Base-by-base conservation (phyloP, 1,284 basidiomycete species). In the Peniophora sp. region DNA sequence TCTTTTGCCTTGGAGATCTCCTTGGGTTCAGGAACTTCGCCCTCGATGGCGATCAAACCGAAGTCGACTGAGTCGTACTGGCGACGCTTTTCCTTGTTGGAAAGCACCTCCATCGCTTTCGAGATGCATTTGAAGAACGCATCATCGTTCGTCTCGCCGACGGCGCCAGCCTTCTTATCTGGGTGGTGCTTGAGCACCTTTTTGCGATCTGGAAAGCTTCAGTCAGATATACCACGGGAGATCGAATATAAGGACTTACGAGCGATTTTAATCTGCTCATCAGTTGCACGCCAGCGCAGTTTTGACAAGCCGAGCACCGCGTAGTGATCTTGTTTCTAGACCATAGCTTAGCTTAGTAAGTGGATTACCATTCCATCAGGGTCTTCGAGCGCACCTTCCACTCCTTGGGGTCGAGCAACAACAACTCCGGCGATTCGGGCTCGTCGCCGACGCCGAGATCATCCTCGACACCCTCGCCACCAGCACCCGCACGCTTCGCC, bases 91-190 rank as follows among this genome's bases (percentile, higher is more conserved):
- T 97, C 94, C 17, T 82, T 67, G 71, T 96, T 80, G 52, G 85
- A 88, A 49, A 99, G 84, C 42, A 94, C 85, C 62, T 99, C 96
- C 70, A 89, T 83, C 18, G 95, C 94, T 70, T 99, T 99, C 71
- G 92, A 87, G 61, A 99, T 97, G 67, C 96, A 99, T 73, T 99
- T 99, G 90, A 99, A 99, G 79, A 99, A 99, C 3, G 86, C 85
- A 65, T 99, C 96, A 70, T 98, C 95, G 73, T 97, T 97, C 51
- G 81, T 78, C 52, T 83, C 78, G 57, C 83, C 84, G 1, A 79
- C 74, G 17, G 73, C 66, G 44, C 82, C 82, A 12, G 92, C 95
- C 69, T 99, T 99, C 75, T 99, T 99, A 75, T 99, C 96, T 1
- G 96, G 96, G 71, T 99, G 96, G 71, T 99, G 96, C 68, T 96